Evolutionary conservation across 371 early-diverging fungal genomes (phyloP).

Genomic region (Mucor sp.): DNA sequence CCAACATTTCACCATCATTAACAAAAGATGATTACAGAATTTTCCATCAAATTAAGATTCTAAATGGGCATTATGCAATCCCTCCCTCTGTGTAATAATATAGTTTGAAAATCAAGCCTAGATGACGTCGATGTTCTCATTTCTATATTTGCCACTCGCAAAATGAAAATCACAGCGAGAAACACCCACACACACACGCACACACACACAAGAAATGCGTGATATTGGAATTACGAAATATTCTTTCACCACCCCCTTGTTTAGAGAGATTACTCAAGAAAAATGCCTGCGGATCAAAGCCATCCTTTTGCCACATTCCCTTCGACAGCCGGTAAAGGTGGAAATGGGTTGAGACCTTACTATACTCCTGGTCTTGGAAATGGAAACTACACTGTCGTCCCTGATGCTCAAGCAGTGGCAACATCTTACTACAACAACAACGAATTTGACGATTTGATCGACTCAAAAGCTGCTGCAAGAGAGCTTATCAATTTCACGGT

Average conservation of each 20-base stretch:
- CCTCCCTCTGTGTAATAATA: no score
- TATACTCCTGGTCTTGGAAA: slow-evolving; percentile 45
- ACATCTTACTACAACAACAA: slow-evolving; percentile 26
- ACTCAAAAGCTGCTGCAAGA: slow-evolving; percentile 53
- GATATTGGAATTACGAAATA: background rate
- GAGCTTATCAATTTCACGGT: slow-evolving; percentile 69
- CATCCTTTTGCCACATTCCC: slow-evolving; percentile 49
- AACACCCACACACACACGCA: background rate
- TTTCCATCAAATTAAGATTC: background rate
- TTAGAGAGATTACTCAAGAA: background rate
- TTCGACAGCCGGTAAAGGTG: slow-evolving; percentile 36
- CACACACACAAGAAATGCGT: background rate
- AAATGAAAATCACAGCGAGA: background rate
- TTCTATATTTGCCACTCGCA: background rate
- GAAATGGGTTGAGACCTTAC: slow-evolving; percentile 46
- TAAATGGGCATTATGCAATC: background rate
- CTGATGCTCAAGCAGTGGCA: slow-evolving; percentile 20
- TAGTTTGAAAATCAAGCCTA: background rate
- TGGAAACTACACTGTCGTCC: slow-evolving; percentile 39
- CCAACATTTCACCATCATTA: background rate
- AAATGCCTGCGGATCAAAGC: slow-evolving; percentile 36
- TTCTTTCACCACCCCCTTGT: slow-evolving; percentile 11
- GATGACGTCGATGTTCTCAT: slow-evolving; percentile 1
- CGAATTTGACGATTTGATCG: slow-evolving; percentile 49
- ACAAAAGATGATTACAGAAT: background rate